Conservation (phyloP, 345 rosid species). For the Clarkia xantiana region DNA sequence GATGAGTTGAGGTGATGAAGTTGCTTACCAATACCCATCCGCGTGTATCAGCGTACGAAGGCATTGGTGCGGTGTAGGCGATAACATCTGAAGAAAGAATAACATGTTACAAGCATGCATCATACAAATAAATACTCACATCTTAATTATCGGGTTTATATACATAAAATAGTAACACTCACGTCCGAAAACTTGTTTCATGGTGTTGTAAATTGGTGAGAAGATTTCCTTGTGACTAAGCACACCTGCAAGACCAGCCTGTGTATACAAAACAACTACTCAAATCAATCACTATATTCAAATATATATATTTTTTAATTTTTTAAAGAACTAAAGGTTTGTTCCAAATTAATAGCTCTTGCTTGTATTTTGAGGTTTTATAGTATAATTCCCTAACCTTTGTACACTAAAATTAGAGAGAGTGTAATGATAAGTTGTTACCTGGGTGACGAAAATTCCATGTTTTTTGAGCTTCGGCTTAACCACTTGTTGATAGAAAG, state of each 20-base stretch:
- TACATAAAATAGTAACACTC: slow-evolving; percentile 8
- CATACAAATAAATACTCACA: too few species aligned
- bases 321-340: too few species aligned
- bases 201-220: slow-evolving; percentile 66
- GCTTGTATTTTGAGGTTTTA: too few species aligned
- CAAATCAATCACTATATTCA: too few species aligned
- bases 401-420: too few species aligned
- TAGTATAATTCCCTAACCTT: too few species aligned
- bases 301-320: too few species aligned
- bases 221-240: slow-evolving; percentile 79
- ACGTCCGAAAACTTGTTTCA: slow-evolving; percentile 73
- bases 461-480: slow-evolving; percentile 56
- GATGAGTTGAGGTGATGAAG: too few species aligned
- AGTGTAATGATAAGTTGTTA: too few species aligned
- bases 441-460: slow-evolving; percentile 90
- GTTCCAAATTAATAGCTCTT: too few species aligned
- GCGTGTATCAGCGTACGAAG: slow-evolving; percentile 78
- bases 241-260: slow-evolving; percentile 93
- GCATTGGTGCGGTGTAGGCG: slow-evolving; percentile 79
- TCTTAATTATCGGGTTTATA: background rate
- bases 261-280: background rate
- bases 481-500: slow-evolving; percentile 50
- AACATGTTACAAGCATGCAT: background rate
- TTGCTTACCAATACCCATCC: slow-evolving; percentile 5
- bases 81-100: slow-evolving; percentile 46